phyloP scores from a whole-genome alignment of 108 stramenopile species.

The Seminavis robusta region DNA sequence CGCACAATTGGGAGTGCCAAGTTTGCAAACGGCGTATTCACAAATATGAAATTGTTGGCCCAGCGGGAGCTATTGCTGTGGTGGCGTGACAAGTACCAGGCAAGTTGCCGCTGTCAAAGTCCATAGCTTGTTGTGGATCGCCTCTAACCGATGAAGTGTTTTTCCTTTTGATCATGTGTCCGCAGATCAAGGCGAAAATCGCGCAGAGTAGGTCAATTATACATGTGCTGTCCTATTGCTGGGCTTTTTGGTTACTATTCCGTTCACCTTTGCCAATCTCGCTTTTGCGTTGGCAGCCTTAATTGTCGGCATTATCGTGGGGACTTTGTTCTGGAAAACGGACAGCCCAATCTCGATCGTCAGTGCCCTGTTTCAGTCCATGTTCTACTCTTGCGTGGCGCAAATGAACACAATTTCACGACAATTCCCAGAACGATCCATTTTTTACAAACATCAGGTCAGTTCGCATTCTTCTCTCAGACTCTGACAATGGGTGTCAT shows the following conservation, averaged over 20 bases:
- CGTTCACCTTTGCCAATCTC: neutral
- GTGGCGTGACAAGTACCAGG: conserved; percentile 53
- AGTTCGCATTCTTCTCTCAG: too few relatives aligned
- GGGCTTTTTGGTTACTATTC: too few relatives aligned
- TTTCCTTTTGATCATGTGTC: too few relatives aligned
- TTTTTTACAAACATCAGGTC: conserved; percentile 90
- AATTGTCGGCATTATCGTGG: conserved; percentile 60
- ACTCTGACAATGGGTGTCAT: too few relatives aligned
- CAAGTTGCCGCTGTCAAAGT: too few relatives aligned
- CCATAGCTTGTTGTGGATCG: too few relatives aligned
- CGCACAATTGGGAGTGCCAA: conserved; percentile 14
- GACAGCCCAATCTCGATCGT: conserved; percentile 34
- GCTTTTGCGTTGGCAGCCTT: conserved; percentile 15
- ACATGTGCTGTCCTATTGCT: too few relatives aligned
- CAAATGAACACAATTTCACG: conserved; percentile 65
- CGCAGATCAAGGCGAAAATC: conserved; percentile 37
- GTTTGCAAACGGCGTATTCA: conserved; percentile 30
- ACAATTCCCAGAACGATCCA: conserved; percentile 56
- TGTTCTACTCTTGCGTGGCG: conserved; percentile 61
- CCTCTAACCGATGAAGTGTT: too few relatives aligned
- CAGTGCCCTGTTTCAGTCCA: conserved; percentile 50
- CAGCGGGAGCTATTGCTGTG: conserved; percentile 40
- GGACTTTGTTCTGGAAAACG: conserved; percentile 59
- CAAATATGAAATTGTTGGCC: conserved; percentile 36
- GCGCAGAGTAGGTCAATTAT: conserved; percentile 30